Evolutionary conservation across 2,329 filamentous ascomycete species (phyloP), one percentile per base, ranked within the genome.

Genomic region (Elsinoe necatrix): DNA sequence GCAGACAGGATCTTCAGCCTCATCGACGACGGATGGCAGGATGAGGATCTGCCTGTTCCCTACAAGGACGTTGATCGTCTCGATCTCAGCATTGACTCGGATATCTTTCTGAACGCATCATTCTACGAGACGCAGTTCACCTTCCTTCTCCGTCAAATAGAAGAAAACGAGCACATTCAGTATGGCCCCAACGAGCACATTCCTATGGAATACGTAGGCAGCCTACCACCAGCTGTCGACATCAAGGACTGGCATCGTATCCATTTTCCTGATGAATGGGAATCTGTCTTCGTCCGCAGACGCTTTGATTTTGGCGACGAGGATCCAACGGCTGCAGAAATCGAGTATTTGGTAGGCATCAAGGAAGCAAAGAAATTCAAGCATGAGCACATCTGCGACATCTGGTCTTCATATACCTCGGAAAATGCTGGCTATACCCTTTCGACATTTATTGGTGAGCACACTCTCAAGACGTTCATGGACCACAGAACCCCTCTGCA

Each of bases 1-100:
- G 80, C 86, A 0, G 84, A 87, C 63, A 84, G 86, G 67, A 89
- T 90, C 59, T 90, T 90, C 64, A 80, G 80, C 41, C 76, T 87
- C 54, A 82, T 89, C 58, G 86, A 90, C 69, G 82, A 86, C 65
- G 85, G 83, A 20, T 89, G 85, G 85, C 84, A 87, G 62, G 87
- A 91, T 64, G 78, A 82, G 55, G 86, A 91, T 70, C 73, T 91
- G 41, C 87, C 87, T 4, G 76, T 90, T 48, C 75, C 82, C 3
- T 73, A 80, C 55, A 82, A 86, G 52, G 80, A 86, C 58, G 78
- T 89, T 45, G 77, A 80, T 62, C 79, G 80, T 47, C 77, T 89
- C 16, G 76, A 78, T 27, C 72, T 89, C 42, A 81, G 81, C 0
- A 75, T 78, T 20, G 71, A 75, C 21, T 78, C 76, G 51, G 80